These are phyloP conservation scores for Umbelopsis sp. DNA, from an alignment of 371 early-diverging fungal genomes.

Conservation along the genomic window DNA sequence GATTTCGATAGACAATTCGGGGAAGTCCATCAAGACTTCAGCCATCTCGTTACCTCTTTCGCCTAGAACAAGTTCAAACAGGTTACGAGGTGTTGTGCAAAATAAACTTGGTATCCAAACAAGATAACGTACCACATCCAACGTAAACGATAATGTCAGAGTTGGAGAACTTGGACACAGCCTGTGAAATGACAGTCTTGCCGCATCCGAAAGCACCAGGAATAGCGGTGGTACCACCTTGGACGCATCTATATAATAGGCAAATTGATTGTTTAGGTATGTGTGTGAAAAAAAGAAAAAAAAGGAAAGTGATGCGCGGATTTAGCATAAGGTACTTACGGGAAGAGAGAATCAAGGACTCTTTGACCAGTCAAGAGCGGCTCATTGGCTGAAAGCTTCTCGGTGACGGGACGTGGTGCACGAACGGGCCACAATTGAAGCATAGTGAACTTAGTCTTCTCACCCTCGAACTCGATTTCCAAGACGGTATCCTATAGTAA, in stretches of 20 bases:
- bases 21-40: slow-evolving; percentile 99
- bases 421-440: slow-evolving; percentile 99
- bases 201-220: slow-evolving; percentile 99
- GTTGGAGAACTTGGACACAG: slow-evolving; percentile 99
- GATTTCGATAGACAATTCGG: slow-evolving; percentile 89
- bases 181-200: slow-evolving; percentile 99
- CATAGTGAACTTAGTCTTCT: slow-evolving; percentile 90
- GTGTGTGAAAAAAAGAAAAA: neutral
- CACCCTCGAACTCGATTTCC: slow-evolving; percentile 95
- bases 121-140: slow-evolving; percentile 72
- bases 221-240: slow-evolving; percentile 99
- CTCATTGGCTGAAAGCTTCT: slow-evolving; percentile 96
- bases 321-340: slow-evolving; percentile 53
- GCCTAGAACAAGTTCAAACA: slow-evolving; percentile 63
- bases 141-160: slow-evolving; percentile 99
- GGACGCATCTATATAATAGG: slow-evolving; percentile 81
- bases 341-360: slow-evolving; percentile 99
- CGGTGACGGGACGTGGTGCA: slow-evolving; percentile 97
- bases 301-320: neutral
- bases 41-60: slow-evolving; percentile 99
- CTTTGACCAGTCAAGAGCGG: slow-evolving; percentile 99
- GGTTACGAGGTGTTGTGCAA: neutral
- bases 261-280: neutral
- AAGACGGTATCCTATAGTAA: slow-evolving; percentile 81
- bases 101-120: neutral